phyloP scores from a whole-genome alignment of 2,329 filamentous ascomycete genomes.

The Alternaria tenuissima region DNA sequence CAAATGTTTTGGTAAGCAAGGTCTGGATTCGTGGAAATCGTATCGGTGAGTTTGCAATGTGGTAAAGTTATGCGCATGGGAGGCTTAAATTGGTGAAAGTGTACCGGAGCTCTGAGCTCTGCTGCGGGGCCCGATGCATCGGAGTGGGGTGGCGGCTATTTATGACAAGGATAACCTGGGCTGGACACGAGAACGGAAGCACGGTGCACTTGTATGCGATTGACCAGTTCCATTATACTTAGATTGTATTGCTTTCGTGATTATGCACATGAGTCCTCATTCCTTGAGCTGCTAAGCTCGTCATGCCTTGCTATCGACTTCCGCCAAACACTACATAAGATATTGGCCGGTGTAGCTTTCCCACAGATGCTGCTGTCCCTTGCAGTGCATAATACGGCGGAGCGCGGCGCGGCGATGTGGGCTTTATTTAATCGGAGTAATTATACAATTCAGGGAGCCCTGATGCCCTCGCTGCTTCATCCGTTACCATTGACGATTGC shows the following conservation, averaged over 20 bases:
- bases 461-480: conserved; percentile 21
- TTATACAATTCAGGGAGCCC: conserved; percentile 15
- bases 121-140: conserved; percentile 4
- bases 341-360: conserved; percentile 8
- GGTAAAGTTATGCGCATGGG: not conserved
- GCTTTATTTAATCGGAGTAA: conserved; percentile 2
- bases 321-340: not conserved
- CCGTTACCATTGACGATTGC: conserved; percentile 36
- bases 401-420: conserved; percentile 1
- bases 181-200: not conserved
- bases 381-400: not conserved
- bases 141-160: not conserved
- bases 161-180: not conserved
- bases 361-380: not conserved
- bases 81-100: not conserved
- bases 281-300: not conserved
- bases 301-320: not conserved
- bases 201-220: not conserved
- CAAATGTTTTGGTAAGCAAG: not conserved
- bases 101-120: conserved; percentile 1
- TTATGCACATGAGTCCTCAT: conserved; percentile 6
- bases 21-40: not conserved
- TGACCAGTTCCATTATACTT: not conserved
- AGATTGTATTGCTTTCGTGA: conserved; percentile 6
- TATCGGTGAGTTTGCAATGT: not conserved